Conservation (phyloP, 768 basidiomycete species). For the Chalciporus pseudorubinellus region DNA sequence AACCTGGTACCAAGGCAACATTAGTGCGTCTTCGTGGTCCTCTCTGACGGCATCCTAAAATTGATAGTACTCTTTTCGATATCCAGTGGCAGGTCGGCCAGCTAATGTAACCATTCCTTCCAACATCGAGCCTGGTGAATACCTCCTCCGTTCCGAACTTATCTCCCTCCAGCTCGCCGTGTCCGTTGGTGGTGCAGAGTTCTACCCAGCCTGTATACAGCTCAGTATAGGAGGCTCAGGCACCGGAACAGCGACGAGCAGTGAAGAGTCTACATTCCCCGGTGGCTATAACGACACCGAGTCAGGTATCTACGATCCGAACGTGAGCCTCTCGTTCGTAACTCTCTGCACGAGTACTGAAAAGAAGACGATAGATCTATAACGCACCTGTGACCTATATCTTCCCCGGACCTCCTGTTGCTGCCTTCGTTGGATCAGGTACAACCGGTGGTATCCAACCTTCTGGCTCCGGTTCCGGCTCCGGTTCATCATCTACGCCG, state of each 20-base stretch:
- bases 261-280: constrained; percentile 55
- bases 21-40: constrained; percentile 45
- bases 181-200: constrained; percentile 50
- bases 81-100: constrained; percentile 35
- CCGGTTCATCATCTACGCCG: constrained; percentile 14
- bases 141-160: constrained; percentile 76
- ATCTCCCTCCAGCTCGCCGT: constrained; percentile 71
- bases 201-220: constrained; percentile 32
- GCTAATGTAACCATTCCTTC: constrained; percentile 46
- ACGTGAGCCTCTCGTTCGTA: constrained; percentile 27
- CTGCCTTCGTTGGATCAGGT: constrained; percentile 36
- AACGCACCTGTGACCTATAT: constrained; percentile 36
- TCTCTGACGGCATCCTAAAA: too few species aligned
- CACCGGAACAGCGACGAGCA: constrained; percentile 15
- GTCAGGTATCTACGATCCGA: constrained; percentile 60
- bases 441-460: constrained; percentile 21
- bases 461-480: constrained; percentile 14
- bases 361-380: constrained; percentile 21
- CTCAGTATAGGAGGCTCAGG: constrained; percentile 29
- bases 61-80: too few species aligned
- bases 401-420: constrained; percentile 55
- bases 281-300: constrained; percentile 70
- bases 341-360: not conserved
- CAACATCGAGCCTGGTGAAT: constrained; percentile 62
- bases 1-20: constrained; percentile 49